phyloP scores from a whole-genome alignment of 2,329 filamentous ascomycete species.

The Exophiala lecanii-corni region DNA sequence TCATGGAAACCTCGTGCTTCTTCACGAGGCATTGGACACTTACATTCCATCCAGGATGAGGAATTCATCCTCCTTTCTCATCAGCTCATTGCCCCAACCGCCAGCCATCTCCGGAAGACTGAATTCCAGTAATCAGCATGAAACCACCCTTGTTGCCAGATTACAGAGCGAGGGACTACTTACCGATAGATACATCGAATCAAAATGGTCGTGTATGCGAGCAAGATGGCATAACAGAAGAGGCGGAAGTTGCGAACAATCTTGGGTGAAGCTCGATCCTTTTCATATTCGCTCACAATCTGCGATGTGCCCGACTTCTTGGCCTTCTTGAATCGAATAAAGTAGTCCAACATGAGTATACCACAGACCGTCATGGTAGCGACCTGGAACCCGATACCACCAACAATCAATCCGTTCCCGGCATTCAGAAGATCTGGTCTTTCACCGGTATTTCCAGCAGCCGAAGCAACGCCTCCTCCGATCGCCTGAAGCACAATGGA shows the following conservation, averaged over 20 bases:
- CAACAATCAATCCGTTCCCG: slow-evolving; percentile 55
- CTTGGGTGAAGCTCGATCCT: slow-evolving; percentile 17
- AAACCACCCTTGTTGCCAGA: not conserved
- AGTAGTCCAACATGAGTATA: slow-evolving; percentile 38
- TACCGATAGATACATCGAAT: slow-evolving; percentile 44
- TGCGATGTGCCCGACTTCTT: slow-evolving; percentile 25
- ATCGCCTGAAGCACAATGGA: slow-evolving; percentile 55
- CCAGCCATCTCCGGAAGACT: slow-evolving; percentile 49
- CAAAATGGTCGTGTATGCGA: slow-evolving; percentile 38
- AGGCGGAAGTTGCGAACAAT: slow-evolving; percentile 21
- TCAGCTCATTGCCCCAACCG: slow-evolving; percentile 45
- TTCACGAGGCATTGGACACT: too few species aligned
- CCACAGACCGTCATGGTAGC: slow-evolving; percentile 41
- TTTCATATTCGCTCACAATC: slow-evolving; percentile 30
- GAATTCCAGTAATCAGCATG: slow-evolving; percentile 8
- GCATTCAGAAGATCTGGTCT: slow-evolving; percentile 35
- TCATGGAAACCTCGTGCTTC: too few species aligned
- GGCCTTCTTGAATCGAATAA: slow-evolving; percentile 34
- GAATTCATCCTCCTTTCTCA: slow-evolving; percentile 46
- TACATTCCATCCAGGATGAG: slow-evolving; percentile 46
- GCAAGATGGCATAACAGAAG: slow-evolving; percentile 21
- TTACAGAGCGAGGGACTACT: slow-evolving; percentile 7
- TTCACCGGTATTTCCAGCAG: slow-evolving; percentile 33
- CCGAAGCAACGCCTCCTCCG: slow-evolving; percentile 53
- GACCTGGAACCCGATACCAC: slow-evolving; percentile 56